A percentile compares a stretch with the other conserved stretches of the same genome.
Evolutionary conservation across 2,329 filamentous ascomycete species (phyloP).

Genomic region (Teratosphaeria gauchensis): DNA sequence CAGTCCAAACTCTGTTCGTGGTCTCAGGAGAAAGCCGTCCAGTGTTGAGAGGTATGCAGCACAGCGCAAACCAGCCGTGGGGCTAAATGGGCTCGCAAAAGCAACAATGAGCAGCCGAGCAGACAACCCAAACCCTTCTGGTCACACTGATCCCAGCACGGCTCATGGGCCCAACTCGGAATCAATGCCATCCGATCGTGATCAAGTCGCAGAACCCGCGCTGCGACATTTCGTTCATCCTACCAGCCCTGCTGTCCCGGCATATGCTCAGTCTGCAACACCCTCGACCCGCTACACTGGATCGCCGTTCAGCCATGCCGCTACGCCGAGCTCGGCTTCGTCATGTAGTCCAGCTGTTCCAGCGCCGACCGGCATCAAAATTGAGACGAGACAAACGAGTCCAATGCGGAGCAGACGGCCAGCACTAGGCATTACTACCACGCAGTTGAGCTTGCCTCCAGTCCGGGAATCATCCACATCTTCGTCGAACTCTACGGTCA

Average conservation of each 20-base stretch:
- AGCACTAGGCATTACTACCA: constrained; percentile 48
- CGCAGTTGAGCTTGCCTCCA: constrained; percentile 47
- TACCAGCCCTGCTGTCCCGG: constrained; percentile 11
- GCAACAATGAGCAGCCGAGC: constrained; percentile 10
- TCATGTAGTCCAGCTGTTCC: constrained; percentile 60
- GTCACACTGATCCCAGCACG: constrained; percentile 21
- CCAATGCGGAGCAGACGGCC: constrained; percentile 50
- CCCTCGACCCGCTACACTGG: constrained; percentile 68
- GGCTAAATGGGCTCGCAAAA: constrained; percentile 20
- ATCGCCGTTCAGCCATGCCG: constrained; percentile 68
- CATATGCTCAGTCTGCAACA: constrained; percentile 56
- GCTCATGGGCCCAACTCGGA: constrained; percentile 5
- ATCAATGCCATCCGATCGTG: not conserved
- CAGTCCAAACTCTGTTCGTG: constrained; percentile 32
- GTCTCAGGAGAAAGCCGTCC: constrained; percentile 36
- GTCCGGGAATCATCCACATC: constrained; percentile 62
- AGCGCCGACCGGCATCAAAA: constrained; percentile 33
- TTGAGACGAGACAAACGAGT: constrained; percentile 45
- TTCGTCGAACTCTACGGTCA: constrained; percentile 48
- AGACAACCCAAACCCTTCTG: constrained; percentile 9
- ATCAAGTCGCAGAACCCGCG: not conserved
- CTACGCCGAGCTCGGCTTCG: constrained; percentile 67
- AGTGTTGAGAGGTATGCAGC: constrained; percentile 31
- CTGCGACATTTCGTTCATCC: not conserved
- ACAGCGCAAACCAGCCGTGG: constrained; percentile 18